Percentiles rank a stretch among this genome's conserved stretches.
These are phyloP conservation scores for Penicillium flavigenum DNA, from an alignment of 495 filamentous ascomycete genomes.

Conservation along the genomic window DNA sequence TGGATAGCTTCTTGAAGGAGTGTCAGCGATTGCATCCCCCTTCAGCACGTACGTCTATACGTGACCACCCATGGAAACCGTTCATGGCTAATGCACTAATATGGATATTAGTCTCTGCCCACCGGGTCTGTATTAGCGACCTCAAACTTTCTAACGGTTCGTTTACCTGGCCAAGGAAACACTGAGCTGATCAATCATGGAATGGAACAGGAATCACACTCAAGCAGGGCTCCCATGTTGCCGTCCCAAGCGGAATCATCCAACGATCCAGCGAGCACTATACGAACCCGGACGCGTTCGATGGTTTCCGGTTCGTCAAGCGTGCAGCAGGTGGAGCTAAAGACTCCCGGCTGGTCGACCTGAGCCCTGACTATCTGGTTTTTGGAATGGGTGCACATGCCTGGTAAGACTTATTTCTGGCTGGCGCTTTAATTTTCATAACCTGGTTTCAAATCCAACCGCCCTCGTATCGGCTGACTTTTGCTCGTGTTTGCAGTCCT, in stretches of 20 bases:
- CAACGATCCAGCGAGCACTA: conserved; percentile 22
- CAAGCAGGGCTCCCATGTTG: conserved; percentile 27
- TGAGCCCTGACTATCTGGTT: conserved; percentile 30
- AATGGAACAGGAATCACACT: conserved; percentile 21
- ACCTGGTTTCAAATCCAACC: conserved; percentile 22
- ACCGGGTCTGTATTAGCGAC: conserved; percentile 21
- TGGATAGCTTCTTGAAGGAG: conserved; percentile 36
- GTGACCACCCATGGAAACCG: no score
- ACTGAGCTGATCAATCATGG: not conserved
- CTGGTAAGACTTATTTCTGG: conserved; percentile 19
- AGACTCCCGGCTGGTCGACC: conserved; percentile 21
- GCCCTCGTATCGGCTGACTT: conserved; percentile 18
- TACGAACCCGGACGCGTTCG: conserved; percentile 24
- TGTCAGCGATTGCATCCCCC: conserved; percentile 30
- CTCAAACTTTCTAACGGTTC: conserved; percentile 26
- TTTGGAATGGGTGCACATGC: conserved; percentile 32
- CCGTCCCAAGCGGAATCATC: conserved; percentile 27
- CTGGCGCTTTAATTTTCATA: not conserved
- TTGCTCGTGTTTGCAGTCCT: conserved; percentile 35
- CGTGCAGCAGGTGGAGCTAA: conserved; percentile 17
- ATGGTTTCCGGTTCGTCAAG: conserved; percentile 33
- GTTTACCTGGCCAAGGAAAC: conserved; percentile 7
- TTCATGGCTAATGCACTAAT: conserved; percentile 5
- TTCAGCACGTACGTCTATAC: conserved; percentile 25
- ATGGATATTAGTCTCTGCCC: conserved; percentile 26